Conservation (phyloP, 768 basidiomycete genomes). For the Gloeopeniophorella convolvens region DNA sequence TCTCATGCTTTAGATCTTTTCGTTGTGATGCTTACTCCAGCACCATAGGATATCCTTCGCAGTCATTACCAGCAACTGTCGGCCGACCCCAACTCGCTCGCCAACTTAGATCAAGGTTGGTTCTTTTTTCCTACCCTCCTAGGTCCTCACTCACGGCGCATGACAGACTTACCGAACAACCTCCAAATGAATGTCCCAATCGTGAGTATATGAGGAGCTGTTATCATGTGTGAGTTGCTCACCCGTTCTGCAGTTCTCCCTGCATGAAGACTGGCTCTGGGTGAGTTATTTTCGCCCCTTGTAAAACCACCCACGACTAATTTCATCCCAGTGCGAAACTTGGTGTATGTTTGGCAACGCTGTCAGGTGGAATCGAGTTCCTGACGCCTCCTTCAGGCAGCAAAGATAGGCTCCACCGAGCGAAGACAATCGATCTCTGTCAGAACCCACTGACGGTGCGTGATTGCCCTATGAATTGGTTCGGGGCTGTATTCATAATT, state of each 20-base stretch:
- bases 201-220: slow-evolving; percentile 40
- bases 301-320: background rate
- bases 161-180: slow-evolving; percentile 88
- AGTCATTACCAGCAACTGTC: slow-evolving; percentile 92
- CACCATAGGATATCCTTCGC: slow-evolving; percentile 69
- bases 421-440: slow-evolving; percentile 91
- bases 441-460: slow-evolving; percentile 91
- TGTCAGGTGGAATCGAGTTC: background rate
- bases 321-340: slow-evolving; percentile 73
- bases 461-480: slow-evolving; percentile 7
- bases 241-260: slow-evolving; percentile 53
- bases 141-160: background rate
- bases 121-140: background rate
- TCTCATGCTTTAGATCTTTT: background rate
- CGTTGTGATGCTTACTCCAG: background rate
- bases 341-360: slow-evolving; percentile 65
- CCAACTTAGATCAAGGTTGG: slow-evolving; percentile 89
- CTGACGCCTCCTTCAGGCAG: slow-evolving; percentile 42
- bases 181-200: slow-evolving; percentile 90
- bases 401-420: slow-evolving; percentile 72
- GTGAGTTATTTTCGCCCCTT: slow-evolving; percentile 36
- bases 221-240: slow-evolving; percentile 3
- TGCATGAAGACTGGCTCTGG: slow-evolving; percentile 96
- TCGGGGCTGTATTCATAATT: background rate
- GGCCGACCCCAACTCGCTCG: slow-evolving; percentile 88